A percentile compares a stretch with the other conserved stretches of the same genome.
These are phyloP conservation scores for Tubosaeta sp. DNA, from an alignment of 768 basidiomycete species.

Conservation along the genomic window DNA sequence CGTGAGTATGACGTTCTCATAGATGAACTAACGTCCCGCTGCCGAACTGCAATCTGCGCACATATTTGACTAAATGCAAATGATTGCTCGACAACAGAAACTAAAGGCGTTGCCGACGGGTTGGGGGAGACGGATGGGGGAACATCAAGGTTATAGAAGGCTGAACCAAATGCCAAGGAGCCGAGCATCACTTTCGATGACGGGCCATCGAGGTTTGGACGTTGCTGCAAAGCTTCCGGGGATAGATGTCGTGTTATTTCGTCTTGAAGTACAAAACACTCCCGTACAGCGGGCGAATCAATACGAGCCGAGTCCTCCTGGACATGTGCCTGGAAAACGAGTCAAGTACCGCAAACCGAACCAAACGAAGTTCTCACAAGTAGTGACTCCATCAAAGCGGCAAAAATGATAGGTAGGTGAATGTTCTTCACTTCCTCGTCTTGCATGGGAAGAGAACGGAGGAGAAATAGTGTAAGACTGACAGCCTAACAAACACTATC, in stretches of 20 bases:
- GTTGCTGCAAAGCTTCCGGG: slow-evolving; percentile 45
- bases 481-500: slow-evolving; percentile 46
- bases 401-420: slow-evolving; percentile 77
- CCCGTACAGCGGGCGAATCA: slow-evolving; percentile 35
- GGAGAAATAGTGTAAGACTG: slow-evolving; percentile 64
- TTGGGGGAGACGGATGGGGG: slow-evolving; percentile 25
- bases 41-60: slow-evolving; percentile 35
- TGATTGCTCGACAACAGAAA: slow-evolving; percentile 54
- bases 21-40: slow-evolving; percentile 27
- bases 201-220: slow-evolving; percentile 43
- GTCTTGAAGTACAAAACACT: slow-evolving; percentile 47
- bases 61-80: slow-evolving; percentile 44
- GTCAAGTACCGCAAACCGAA: slow-evolving; percentile 1
- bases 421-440: slow-evolving; percentile 84
- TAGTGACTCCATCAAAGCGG: slow-evolving; percentile 59
- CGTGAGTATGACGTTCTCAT: slow-evolving; percentile 52
- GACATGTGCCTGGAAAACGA: slow-evolving; percentile 32
- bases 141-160: slow-evolving; percentile 53
- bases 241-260: slow-evolving; percentile 51
- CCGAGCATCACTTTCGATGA: slow-evolving; percentile 32
- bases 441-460: slow-evolving; percentile 67
- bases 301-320: slow-evolving; percentile 33
- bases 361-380: slow-evolving; percentile 42
- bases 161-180: slow-evolving; percentile 54
- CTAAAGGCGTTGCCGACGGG: slow-evolving; percentile 43